Conservation (phyloP, 805 yeast genomes). For the Candida cerambycidarum region DNA sequence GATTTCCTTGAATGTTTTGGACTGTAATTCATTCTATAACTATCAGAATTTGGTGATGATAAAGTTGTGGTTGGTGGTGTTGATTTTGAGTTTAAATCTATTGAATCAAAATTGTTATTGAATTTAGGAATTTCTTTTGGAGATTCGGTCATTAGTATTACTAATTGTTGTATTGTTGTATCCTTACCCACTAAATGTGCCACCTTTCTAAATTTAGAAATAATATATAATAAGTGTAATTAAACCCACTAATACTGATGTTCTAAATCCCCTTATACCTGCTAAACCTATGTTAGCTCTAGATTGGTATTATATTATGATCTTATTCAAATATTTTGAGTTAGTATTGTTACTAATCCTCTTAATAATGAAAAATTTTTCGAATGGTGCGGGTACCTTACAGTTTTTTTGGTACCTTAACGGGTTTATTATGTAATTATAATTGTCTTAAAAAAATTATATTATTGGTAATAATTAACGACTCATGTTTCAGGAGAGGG, state of each 20-base stretch:
- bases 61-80: neutral
- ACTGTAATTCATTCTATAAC: conserved; percentile 29
- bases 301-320: neutral
- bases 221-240: neutral
- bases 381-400: conserved; percentile 8
- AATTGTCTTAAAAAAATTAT: neutral
- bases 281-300: conserved; percentile 1
- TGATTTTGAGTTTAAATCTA: neutral
- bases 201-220: neutral
- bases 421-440: conserved; percentile 4
- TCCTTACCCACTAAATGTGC: neutral
- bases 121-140: conserved; percentile 1
- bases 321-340: neutral
- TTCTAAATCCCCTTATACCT: neutral
- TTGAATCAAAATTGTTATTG: neutral
- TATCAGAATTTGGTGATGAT: neutral
- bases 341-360: conserved; percentile 6
- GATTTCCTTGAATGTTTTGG: conserved; percentile 38
- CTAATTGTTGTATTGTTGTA: neutral
- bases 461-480: neutral
- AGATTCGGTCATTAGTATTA: conserved; percentile 1
- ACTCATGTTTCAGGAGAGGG: neutral
- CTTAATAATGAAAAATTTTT: conserved; percentile 6
- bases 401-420: conserved; percentile 1
- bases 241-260: neutral